These are phyloP conservation scores for Hyaloscypha finlandica DNA, from an alignment of 495 filamentous ascomycete genomes.

Conservation along the genomic window DNA sequence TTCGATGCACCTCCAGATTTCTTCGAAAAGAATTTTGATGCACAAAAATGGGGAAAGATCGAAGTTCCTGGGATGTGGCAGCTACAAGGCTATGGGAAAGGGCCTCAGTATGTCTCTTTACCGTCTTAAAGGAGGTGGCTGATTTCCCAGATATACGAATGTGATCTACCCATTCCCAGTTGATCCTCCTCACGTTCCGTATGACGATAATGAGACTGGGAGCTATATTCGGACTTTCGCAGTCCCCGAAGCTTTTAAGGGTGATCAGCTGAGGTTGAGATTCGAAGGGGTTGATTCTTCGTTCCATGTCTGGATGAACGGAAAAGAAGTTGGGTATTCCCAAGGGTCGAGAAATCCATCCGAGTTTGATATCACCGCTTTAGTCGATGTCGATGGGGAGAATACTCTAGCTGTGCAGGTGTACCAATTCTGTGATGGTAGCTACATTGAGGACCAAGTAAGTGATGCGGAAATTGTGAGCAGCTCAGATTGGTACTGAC, in stretches of 20 bases:
- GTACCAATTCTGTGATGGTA: conserved; percentile 67
- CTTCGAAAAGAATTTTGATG: conserved; percentile 23
- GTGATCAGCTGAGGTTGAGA: conserved; percentile 48
- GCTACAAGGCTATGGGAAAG: conserved; percentile 61
- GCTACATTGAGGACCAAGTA: conserved; percentile 66
- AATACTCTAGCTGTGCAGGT: conserved; percentile 65
- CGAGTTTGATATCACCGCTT: conserved; percentile 64
- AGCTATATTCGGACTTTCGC: conserved; percentile 60
- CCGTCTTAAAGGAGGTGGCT: background rate
- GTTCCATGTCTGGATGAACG: conserved; percentile 69
- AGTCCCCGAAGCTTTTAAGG: conserved; percentile 32
- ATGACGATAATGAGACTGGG: conserved; percentile 66
- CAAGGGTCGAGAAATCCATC: conserved; percentile 68
- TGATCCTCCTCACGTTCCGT: conserved; percentile 58
- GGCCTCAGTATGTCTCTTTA: conserved; percentile 21
- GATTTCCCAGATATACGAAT: conserved; percentile 65
- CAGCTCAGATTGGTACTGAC: background rate
- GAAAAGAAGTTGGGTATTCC: conserved; percentile 63
- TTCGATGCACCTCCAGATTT: conserved; percentile 28
- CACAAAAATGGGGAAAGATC: conserved; percentile 54
- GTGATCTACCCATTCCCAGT: conserved; percentile 63
- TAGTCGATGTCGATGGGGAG: conserved; percentile 41
- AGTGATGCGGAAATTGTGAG: background rate
- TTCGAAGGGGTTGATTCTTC: conserved; percentile 74
- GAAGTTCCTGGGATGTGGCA: conserved; percentile 72